These are phyloP conservation scores for Phalaenopsis equestris DNA, from an alignment of 106 monocot species.

Conservation along the genomic window DNA sequence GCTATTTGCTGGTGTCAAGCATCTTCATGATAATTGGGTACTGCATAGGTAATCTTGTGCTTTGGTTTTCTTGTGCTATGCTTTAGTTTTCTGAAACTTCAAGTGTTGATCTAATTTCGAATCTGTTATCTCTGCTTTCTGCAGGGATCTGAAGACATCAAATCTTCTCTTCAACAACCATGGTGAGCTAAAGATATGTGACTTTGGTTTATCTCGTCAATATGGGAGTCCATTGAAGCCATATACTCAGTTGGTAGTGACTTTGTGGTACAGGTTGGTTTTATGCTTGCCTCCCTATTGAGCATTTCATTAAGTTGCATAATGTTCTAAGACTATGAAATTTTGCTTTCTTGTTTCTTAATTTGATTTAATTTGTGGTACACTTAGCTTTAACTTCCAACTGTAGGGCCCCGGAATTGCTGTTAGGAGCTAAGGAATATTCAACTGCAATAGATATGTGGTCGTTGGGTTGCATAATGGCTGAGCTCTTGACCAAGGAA, in stretches of 20 bases:
- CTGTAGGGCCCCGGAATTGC: conserved; percentile 64
- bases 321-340: background rate
- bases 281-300: background rate
- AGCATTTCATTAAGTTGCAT: background rate
- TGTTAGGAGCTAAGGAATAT: conserved; percentile 60
- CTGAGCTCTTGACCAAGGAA: conserved; percentile 64
- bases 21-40: conserved; percentile 81
- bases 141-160: conserved; percentile 77
- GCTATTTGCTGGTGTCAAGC: conserved; percentile 57
- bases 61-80: background rate
- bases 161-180: conserved; percentile 67
- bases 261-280: conserved; percentile 79
- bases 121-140: background rate
- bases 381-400: conserved; percentile 9
- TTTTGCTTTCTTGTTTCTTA: background rate
- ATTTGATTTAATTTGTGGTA: background rate
- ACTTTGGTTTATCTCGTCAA: conserved; percentile 78
- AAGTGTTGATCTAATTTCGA: background rate
- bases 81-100: background rate
- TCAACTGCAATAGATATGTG: conserved; percentile 88
- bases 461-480: conserved; percentile 85
- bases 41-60: conserved; percentile 49
- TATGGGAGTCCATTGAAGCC: conserved; percentile 79
- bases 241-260: conserved; percentile 69
- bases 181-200: conserved; percentile 84